Evolutionary conservation across 495 filamentous ascomycete genomes (phyloP).

Genomic region (Aspergillus cavernicola): DNA sequence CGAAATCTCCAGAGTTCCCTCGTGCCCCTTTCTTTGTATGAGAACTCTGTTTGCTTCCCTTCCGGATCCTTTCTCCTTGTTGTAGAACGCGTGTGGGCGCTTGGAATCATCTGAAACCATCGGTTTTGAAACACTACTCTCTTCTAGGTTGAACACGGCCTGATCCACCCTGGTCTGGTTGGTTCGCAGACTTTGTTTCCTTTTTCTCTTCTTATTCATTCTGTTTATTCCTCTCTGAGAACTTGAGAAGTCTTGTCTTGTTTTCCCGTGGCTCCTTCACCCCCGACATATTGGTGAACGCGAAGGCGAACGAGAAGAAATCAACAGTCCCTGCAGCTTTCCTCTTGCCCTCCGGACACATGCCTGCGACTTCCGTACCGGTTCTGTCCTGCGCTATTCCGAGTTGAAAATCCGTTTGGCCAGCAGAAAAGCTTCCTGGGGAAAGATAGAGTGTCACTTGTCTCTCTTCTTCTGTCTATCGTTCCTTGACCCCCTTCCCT

Average conservation of each 20-base stretch:
- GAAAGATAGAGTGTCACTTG: conserved; percentile 19
- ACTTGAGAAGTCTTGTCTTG: conserved; percentile 8
- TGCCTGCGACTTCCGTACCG: conserved; percentile 19
- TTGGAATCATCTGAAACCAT: conserved; percentile 25
- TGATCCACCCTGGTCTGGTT: conserved; percentile 22
- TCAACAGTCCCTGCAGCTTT: conserved; percentile 39
- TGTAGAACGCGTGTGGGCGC: conserved; percentile 19
- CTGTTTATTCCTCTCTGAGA: conserved; percentile 10
- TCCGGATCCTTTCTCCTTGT: conserved; percentile 14
- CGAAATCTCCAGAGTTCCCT: conserved; percentile 12
- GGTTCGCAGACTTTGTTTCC: conserved; percentile 16
- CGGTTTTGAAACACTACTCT: conserved; percentile 24
- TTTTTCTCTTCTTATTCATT: conserved; percentile 9
- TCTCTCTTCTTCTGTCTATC: conserved; percentile 15
- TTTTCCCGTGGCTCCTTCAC: conserved; percentile 13
- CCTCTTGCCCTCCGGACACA: conserved; percentile 26
- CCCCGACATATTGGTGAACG: conserved; percentile 7
- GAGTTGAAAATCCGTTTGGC: conserved; percentile 36
- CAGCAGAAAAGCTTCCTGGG: conserved; percentile 18
- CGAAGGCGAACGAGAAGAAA: conserved; percentile 12
- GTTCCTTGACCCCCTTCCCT: not conserved
- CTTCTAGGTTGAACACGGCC: conserved; percentile 19
- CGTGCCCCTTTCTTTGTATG: conserved; percentile 10
- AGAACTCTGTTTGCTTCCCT: conserved; percentile 10
- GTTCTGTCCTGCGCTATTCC: conserved; percentile 34